A percentile compares a stretch with the other conserved stretches of the same genome.
Evolutionary conservation across 164 flowering plant genomes (phyloP).

Genomic region (Annona cherimola): DNA sequence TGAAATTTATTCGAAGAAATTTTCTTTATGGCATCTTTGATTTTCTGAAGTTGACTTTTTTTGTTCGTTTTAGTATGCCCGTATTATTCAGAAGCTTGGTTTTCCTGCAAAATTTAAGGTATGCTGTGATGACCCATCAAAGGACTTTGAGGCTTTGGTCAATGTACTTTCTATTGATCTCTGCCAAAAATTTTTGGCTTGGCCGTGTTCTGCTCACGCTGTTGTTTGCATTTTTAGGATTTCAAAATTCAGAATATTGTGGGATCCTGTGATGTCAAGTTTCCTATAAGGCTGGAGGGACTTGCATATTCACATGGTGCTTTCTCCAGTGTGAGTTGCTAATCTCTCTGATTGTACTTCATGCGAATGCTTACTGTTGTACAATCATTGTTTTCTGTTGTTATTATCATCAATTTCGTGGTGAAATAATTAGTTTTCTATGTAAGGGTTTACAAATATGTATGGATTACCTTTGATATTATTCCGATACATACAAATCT

Average conservation of each 20-base stretch:
- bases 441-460: too few species aligned
- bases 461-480: too few species aligned
- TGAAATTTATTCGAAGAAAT: too few species aligned
- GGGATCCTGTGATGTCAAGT: constrained; percentile 92
- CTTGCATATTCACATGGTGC: constrained; percentile 80
- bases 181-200: not conserved
- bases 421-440: too few species aligned
- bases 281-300: constrained; percentile 87
- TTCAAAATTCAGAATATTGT: constrained; percentile 92
- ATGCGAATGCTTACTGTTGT: not conserved
- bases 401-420: not conserved
- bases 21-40: too few species aligned
- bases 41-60: not conserved
- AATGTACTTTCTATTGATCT: too few species aligned
- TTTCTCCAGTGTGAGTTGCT: constrained; percentile 67
- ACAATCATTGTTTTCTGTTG: not conserved
- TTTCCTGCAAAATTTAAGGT: constrained; percentile 94
- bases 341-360: not conserved
- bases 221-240: constrained; percentile 35
- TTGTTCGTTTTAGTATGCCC: constrained; percentile 61
- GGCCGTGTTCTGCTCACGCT: not conserved
- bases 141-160: not conserved
- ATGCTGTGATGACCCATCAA: not conserved
- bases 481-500: too few species aligned
- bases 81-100: constrained; percentile 91